Evolutionary conservation across 169 alveolate genomes (phyloP), one percentile per base, ranked within the genome.

Genomic region (Eimeria maxima): DNA sequence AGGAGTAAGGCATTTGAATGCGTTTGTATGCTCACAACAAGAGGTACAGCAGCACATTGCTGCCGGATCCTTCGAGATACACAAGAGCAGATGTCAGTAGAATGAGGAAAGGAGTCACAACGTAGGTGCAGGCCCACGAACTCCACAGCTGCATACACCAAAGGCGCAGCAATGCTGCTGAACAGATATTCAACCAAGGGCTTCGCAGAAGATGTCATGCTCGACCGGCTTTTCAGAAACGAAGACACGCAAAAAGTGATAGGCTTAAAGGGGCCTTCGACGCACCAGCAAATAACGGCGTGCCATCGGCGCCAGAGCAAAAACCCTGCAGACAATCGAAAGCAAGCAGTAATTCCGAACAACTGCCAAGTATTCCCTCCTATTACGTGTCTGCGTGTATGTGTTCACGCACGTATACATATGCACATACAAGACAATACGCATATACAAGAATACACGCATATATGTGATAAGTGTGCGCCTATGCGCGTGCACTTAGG

Each of bases 121-220:
- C 95, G 63, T 73, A 74, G 55, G 78, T 74, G 55, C 53, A 89
- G 24, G 95, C 95, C 95, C 95, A 89, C 20, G 95, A 84, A n/a
- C 53, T 33, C 71, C 74, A 63, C 84, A 63, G 95, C 95, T 89
- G 95, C 84, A 44, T 8, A 24, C 60, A 44, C 20, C 60, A 53
- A 53, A 14, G 16, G 10, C 60, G 95, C 95, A 50, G 95, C 84
- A 44, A 0, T 14, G 38, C 1, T 33, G 38, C 38, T 33, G 38
- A 53, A 53, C 60, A 53, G 50, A 6, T 16, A 78, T 18, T 24
- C 50, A 47, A 29, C 91, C 38, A 33, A 1, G 38, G 38, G 38
- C 1, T 33, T 33, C 38, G 38, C 38, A 33, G 38, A 33, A 33
- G 0, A 1, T 33, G 38, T 33, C 38, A 53, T 53, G 60, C 60